phyloP scores from a whole-genome alignment of 1,139 yeast species.

The Taphrina sp. region DNA sequence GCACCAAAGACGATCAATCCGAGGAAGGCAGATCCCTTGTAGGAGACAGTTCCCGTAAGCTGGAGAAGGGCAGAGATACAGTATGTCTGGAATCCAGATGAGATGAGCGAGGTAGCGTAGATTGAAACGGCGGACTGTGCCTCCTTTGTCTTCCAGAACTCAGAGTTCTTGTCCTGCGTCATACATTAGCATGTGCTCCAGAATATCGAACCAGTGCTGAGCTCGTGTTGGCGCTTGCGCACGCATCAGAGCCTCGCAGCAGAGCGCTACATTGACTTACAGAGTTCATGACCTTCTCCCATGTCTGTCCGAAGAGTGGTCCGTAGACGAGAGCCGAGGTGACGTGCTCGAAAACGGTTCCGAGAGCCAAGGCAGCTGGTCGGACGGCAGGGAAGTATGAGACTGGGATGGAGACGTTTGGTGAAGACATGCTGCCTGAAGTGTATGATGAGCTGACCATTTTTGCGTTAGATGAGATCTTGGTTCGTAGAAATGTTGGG shows the following conservation, averaged over 20 bases:
- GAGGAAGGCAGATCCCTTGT: constrained; percentile 48
- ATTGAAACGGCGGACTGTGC: constrained; percentile 46
- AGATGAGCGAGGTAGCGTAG: constrained; percentile 44
- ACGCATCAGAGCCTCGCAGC: too few species aligned
- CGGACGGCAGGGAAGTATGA: constrained; percentile 33
- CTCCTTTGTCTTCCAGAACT: constrained; percentile 45
- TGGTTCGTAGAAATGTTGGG: too few species aligned
- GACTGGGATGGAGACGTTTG: constrained; percentile 28
- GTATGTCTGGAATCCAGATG: constrained; percentile 48
- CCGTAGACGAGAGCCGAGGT: constrained; percentile 45
- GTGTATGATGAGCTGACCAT: constrained; percentile 29
- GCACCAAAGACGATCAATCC: constrained; percentile 48
- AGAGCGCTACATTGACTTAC: too few species aligned
- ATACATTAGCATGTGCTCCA: constrained; percentile 3
- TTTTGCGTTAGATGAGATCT: too few species aligned
- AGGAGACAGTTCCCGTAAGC: constrained; percentile 46
- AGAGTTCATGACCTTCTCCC: constrained; percentile 42
- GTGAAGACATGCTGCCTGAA: constrained; percentile 24
- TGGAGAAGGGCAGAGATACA: constrained; percentile 48
- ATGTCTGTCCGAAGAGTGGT: constrained; percentile 48
- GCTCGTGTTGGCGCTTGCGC: background rate
- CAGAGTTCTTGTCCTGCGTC: constrained; percentile 40
- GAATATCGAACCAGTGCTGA: background rate
- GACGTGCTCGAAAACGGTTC: constrained; percentile 47
- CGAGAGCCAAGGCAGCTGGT: constrained; percentile 39